Evolutionary conservation across 495 filamentous ascomycete species (phyloP), one percentile per base, ranked within the genome.

Genomic region (Margaritispora aquatica): DNA sequence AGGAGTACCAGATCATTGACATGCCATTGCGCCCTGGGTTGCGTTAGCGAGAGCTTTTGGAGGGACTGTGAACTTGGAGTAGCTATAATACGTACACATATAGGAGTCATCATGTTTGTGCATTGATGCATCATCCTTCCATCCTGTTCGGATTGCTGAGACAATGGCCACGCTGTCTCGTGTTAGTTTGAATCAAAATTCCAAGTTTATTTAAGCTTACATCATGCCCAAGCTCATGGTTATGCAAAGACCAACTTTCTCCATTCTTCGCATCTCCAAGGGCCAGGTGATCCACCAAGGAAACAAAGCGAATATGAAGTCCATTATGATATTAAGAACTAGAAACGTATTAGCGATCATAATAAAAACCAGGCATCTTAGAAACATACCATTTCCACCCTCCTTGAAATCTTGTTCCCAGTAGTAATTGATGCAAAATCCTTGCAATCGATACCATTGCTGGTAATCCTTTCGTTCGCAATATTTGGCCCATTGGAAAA

Each of bases 241-340:
- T 13, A 70, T 64, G 3, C 71, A 70, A 15, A 77, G 52, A 53
- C 75, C 66, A 22, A 73, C 51, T 60, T 78, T 78, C 26, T 78
- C 75, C 20, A 66, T 57, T 24, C 59, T 65, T 15, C 70, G 68
- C 71, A 78, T 78, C 19, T 68, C 69, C 27, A 77, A 58, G 8
- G 67, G 68, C 58, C 63, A 66, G 29, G 75, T 77, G 36, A 78
- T 73, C 17, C 76, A 34, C 71, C 73, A 77, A 15, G 74, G 74
- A n/a, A 77, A 73, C 10, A 67, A 62, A 26, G 73, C 75, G 44
- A 78, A 74, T 51, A 74, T 68, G 57, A 78, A 73, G 60, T 78
- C 75, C 55, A 73, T 71, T 10, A 68, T 60, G 51, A 70, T 71
- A 1, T 73, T 74, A 66, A 73, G 76, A 7, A 68, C 73, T 75